Conservation (phyloP, 805 yeast genomes). For the Saccharomycopsis guyanensis region DNA sequence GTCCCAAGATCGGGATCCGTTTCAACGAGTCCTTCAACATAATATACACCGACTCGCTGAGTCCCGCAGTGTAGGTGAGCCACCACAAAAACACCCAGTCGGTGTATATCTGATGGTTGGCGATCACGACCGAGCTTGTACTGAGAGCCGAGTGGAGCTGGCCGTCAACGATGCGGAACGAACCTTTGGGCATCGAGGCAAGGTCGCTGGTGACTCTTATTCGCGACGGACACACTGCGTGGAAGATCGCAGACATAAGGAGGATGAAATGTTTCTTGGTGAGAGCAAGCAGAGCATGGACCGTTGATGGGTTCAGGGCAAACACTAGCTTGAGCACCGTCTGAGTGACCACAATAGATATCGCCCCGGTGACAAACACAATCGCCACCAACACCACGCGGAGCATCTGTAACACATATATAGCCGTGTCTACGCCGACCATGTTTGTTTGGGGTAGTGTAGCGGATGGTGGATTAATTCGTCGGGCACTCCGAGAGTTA, state of each 20-base stretch:
- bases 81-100: constrained; percentile 96
- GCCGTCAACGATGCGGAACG: constrained; percentile 27
- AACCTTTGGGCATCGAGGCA: constrained; percentile 28
- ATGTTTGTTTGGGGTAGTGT: neutral
- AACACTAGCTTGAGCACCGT: constrained; percentile 30
- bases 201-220: constrained; percentile 41
- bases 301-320: constrained; percentile 24
- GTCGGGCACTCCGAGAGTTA: too few species aligned
- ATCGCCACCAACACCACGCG: constrained; percentile 24
- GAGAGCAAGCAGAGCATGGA: constrained; percentile 35
- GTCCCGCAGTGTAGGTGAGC: constrained; percentile 58
- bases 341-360: constrained; percentile 44
- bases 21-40: constrained; percentile 70
- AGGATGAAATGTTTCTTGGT: constrained; percentile 55
- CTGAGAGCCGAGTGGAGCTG: constrained; percentile 27
- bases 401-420: constrained; percentile 22
- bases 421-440: neutral
- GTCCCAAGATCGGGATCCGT: constrained; percentile 69
- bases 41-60: constrained; percentile 60
- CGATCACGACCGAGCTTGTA: constrained; percentile 55
- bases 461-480: neutral
- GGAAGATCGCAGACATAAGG: constrained; percentile 43
- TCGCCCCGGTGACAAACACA: constrained; percentile 31
- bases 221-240: constrained; percentile 44
- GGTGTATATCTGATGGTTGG: constrained; percentile 91